phyloP scores from a whole-genome alignment of 2,329 filamentous ascomycete genomes.

The Scedosporium dehoogii region DNA sequence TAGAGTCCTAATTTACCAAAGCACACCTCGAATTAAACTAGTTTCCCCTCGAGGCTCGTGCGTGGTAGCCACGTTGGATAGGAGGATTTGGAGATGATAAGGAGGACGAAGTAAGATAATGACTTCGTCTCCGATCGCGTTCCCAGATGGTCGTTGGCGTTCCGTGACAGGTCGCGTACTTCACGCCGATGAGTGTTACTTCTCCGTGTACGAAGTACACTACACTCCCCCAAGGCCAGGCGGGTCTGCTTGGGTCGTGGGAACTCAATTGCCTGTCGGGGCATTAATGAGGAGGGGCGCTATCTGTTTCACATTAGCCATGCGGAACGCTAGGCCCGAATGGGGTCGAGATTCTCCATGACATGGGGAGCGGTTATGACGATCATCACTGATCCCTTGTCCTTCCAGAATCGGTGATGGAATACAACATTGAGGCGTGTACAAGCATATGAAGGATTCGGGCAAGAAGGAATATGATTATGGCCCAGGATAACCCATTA shows the following conservation, averaged over 20 bases:
- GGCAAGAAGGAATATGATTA: too few relatives aligned
- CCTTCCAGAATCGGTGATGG: neutral
- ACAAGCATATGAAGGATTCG: neutral
- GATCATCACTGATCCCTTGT: conserved; percentile 3
- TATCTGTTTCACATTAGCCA: conserved; percentile 19
- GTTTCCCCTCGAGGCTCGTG: too few relatives aligned
- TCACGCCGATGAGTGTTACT: too few relatives aligned
- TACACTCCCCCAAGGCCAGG: neutral
- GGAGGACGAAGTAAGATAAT: neutral
- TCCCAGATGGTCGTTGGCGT: neutral
- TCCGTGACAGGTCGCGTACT: neutral
- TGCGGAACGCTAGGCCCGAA: conserved; percentile 12
- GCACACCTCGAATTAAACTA: too few relatives aligned
- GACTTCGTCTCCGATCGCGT: neutral
- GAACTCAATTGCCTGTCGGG: neutral
- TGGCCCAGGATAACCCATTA: too few relatives aligned
- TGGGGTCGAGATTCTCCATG: conserved; percentile 1
- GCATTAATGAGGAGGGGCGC: conserved; percentile 9
- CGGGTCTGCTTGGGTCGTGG: neutral
- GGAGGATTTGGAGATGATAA: neutral
- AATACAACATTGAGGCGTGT: neutral
- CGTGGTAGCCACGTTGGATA: too few relatives aligned
- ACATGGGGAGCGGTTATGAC: neutral
- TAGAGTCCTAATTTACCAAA: too few relatives aligned
- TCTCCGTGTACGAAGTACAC: neutral